phyloP scores from a whole-genome alignment of 1,139 yeast species.

The Hansenula sp. region DNA sequence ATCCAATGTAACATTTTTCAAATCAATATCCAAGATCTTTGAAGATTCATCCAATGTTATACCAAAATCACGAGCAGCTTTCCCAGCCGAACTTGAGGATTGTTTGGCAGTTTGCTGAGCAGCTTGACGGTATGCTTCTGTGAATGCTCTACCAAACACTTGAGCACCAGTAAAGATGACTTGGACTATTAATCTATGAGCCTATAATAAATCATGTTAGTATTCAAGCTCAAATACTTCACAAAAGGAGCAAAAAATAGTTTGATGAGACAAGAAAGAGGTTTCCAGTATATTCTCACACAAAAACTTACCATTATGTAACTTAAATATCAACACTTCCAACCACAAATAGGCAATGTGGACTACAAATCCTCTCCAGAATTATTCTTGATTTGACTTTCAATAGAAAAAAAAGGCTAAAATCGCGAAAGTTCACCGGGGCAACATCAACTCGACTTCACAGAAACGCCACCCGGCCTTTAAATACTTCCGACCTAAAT shows the following conservation, averaged over 20 bases:
- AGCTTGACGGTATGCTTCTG: slow-evolving; percentile 97
- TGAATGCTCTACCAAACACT: slow-evolving; percentile 92
- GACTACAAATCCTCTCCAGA: neutral
- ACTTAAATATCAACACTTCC: no score
- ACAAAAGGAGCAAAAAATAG: no score
- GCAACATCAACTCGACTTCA: no score
- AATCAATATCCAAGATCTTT: slow-evolving; percentile 77
- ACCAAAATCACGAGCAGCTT: slow-evolving; percentile 60
- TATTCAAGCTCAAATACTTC: neutral
- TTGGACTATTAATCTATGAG: slow-evolving; percentile 86
- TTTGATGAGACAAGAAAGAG: no score
- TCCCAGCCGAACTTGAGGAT: slow-evolving; percentile 50
- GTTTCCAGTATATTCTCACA: no score
- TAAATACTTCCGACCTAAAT: no score
- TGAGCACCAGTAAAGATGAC: slow-evolving; percentile 93
- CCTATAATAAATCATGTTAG: slow-evolving; percentile 35
- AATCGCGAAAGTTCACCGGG: no score
- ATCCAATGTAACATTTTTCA: slow-evolving; percentile 49
- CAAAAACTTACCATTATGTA: neutral
- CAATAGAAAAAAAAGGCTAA: no score
- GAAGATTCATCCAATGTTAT: slow-evolving; percentile 85
- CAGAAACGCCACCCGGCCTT: no score
- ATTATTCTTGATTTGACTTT: neutral
- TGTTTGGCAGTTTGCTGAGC: slow-evolving; percentile 79
- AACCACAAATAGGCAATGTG: neutral